phyloP scores from a whole-genome alignment of 371 early-diverging fungal species.

The Syncephalastrum sp. region DNA sequence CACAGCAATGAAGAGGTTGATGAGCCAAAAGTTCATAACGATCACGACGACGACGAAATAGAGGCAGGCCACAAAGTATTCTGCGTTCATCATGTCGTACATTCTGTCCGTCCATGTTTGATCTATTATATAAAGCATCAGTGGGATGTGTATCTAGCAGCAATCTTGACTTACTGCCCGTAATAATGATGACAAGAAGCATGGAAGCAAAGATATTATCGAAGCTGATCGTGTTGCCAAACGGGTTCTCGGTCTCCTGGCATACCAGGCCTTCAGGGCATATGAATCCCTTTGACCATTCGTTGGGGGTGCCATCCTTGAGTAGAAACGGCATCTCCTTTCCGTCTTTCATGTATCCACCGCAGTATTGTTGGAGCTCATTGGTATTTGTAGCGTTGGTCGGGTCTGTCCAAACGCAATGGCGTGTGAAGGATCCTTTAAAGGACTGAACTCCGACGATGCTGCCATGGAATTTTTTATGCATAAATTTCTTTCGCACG shows the following conservation, averaged over 20 bases:
- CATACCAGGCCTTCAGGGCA: slow-evolving; percentile 56
- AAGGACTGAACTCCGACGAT: slow-evolving; percentile 67
- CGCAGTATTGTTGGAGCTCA: slow-evolving; percentile 49
- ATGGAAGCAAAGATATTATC: slow-evolving; percentile 61
- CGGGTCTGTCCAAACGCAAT: slow-evolving; percentile 60
- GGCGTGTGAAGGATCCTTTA: slow-evolving; percentile 62
- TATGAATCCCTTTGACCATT: slow-evolving; percentile 58
- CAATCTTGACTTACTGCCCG: slow-evolving; percentile 32
- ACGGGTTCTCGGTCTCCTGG: slow-evolving; percentile 52
- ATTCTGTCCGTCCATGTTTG: slow-evolving; percentile 74
- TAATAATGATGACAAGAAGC: slow-evolving; percentile 56
- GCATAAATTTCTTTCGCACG: not conserved
- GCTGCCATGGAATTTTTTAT: slow-evolving; percentile 19
- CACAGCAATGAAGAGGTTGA: slow-evolving; percentile 72
- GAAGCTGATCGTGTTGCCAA: slow-evolving; percentile 54
- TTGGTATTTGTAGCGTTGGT: slow-evolving; percentile 22
- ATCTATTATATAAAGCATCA: slow-evolving; percentile 22
- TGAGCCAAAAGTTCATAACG: slow-evolving; percentile 70
- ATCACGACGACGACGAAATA: slow-evolving; percentile 66
- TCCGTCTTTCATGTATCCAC: slow-evolving; percentile 35
- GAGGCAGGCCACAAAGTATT: slow-evolving; percentile 53
- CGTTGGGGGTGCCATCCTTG: slow-evolving; percentile 20
- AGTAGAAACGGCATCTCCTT: slow-evolving; percentile 24
- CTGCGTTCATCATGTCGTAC: slow-evolving; percentile 71
- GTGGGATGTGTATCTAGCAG: too few relatives aligned